Evolutionary conservation across 768 basidiomycete genomes (phyloP), one percentile per base, ranked within the genome.

Genomic region (Russula sp.): DNA sequence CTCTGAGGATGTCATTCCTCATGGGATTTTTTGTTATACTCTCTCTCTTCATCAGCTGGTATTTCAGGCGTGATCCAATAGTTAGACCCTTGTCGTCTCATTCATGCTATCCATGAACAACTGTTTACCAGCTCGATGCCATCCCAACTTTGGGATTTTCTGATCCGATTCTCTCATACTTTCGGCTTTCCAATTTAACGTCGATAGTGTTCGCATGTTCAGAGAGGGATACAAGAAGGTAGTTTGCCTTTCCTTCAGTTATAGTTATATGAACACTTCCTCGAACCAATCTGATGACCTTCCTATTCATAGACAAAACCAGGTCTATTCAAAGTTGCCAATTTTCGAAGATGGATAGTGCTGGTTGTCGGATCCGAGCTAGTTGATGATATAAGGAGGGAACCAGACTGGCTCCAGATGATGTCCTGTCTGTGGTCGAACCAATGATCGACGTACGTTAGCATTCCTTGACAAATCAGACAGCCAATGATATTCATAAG

Each of bases 81-180:
- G 58, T 59, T 5, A 38, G 58, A 20, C 9, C 10, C 18, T 28
- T 13, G 18, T n/a, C 3, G 7, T 36, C 3, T 24, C 24, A 24
- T 16, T 14, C 3, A n/a, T 18, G 1, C 1, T 16, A 11, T 9
- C 16, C 5, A n/a, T 20, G 38, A 55, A 9, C 1, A 14, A 26
- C 24, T 3, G 2, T 20, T 13, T 9, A 9, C 30, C 14, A 51
- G 50, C 26, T 51, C 30, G 28, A 51, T 8, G 8, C 28, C 9
- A 51, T 48, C 46, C 46, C 46, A 5, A 22, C 46, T 9, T 11
- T 48, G 8, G 46, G 46, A n/a, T 10, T 46, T 48, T 70, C 65
- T 8, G 62, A 50, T 13, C 69, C 72, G 28, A 42, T 76, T 1
- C 67, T 72, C 26, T 76, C 75, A 4, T 76, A 69, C 55, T 38